Base-by-base conservation (phyloP, 2,329 filamentous ascomycete genomes). In the Penicillium hordei region DNA sequence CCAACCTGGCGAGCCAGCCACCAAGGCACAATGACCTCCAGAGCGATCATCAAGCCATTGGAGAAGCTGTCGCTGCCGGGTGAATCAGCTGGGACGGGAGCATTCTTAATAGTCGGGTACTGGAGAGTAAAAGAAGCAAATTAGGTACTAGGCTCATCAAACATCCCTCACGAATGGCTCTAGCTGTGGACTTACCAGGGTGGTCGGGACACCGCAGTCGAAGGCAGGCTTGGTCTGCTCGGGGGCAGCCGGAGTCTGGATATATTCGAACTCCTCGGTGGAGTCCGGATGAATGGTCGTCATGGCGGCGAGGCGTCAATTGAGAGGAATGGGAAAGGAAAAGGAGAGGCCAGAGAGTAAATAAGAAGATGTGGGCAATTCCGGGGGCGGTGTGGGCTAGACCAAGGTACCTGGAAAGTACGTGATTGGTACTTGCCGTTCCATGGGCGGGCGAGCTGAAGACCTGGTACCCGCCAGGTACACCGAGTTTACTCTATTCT, bases 21-120 rank as follows among this genome's bases (percentile, higher is more conserved):
- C 75, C 83, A 86, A 27, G 94, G 93, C 43, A 95, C 82, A 58
- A 85, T 76, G 60, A 86, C 75, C 60, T 96, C 75, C 61, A 93
- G 75, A 66, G 83, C 82, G 75, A 91, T 81, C 66, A 97, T 87
- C 68, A 89, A 78, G 67, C 82, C 79, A 79, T 94, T 96, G 79
- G 89, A 93, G 86, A 97, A 99, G 77, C 81, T 87, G 67, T 96
- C 91, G 76, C 84, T 87, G 65, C 92, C 90, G 51, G 91, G 81
- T 50, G 86, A 90, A 75, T 99, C 94, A 65, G 93, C 93, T 38
- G 94, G 94, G 43, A 97, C 86, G 64, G 94, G 92, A 48, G 88
- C 90, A 86, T 97, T 97, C 75, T 95, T 90, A 79, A 97, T 97
- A 60, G 91, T 80, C 33, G 91, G 89, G 70, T 86, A 93, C 93